Percentiles rank a stretch among this genome's conserved stretches.
phyloP scores from a whole-genome alignment of 495 filamentous ascomycete genomes.

The Hypoxylon perforatum region DNA sequence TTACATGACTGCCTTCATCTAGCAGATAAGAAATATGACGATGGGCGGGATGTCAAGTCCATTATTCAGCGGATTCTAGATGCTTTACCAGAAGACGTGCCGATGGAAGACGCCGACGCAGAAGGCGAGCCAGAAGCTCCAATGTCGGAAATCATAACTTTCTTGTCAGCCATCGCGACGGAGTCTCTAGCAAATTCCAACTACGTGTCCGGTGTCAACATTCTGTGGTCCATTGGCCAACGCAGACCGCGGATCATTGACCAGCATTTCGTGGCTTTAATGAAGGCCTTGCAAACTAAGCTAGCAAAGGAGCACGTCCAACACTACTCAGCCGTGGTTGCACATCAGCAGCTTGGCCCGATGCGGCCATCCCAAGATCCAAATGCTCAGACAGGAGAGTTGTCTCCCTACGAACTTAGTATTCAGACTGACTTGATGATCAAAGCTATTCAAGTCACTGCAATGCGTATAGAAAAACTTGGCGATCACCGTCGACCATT shows the following conservation, averaged over 20 bases:
- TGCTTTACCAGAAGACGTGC: conserved; percentile 87
- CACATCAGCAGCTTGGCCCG: conserved; percentile 55
- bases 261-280: conserved; percentile 83
- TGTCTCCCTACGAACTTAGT: conserved; percentile 81
- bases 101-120: conserved; percentile 89
- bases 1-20: conserved; percentile 91
- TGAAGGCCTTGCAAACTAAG: conserved; percentile 94
- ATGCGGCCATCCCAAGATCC: conserved; percentile 56
- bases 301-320: conserved; percentile 93
- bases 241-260: conserved; percentile 87
- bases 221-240: conserved; percentile 89
- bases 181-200: conserved; percentile 82
- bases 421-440: conserved; percentile 88
- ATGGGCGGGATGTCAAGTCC: conserved; percentile 68
- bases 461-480: conserved; percentile 91
- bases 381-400: conserved; percentile 62
- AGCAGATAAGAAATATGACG: conserved; percentile 72
- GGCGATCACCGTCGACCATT: conserved; percentile 92
- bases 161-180: conserved; percentile 81
- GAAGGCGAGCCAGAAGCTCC: conserved; percentile 78
- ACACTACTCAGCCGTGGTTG: conserved; percentile 66
- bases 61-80: conserved; percentile 85
- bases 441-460: conserved; percentile 92
- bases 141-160: conserved; percentile 82
- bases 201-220: conserved; percentile 87